Conservation (phyloP, 148 eudicot species). For the Amaranthus cruentus region DNA sequence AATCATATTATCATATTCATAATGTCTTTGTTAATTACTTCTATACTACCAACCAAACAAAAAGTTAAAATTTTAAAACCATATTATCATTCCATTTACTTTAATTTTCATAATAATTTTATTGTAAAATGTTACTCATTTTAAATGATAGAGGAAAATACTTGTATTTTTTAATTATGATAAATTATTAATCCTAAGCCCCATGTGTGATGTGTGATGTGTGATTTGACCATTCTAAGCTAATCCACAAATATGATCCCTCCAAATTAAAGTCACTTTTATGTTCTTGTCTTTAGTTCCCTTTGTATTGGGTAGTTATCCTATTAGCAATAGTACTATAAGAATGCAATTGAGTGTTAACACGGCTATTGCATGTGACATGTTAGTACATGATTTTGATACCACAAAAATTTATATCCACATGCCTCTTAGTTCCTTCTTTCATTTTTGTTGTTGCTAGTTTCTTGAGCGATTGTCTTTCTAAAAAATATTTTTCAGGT, state of each 20-base stretch:
- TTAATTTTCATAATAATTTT: too few relatives aligned
- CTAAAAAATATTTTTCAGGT: too few relatives aligned
- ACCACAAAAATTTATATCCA: neutral
- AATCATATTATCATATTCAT: too few relatives aligned
- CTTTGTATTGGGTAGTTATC: neutral
- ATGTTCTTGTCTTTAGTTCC: neutral
- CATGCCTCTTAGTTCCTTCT: neutral
- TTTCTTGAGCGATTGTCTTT: too few relatives aligned
- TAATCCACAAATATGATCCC: neutral
- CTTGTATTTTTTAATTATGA: neutral
- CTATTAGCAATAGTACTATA: neutral
- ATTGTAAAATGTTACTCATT: too few relatives aligned
- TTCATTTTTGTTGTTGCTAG: too few relatives aligned
- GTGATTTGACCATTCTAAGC: neutral
- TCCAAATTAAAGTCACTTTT: neutral
- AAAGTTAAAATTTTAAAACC: too few relatives aligned
- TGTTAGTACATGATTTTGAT: neutral
- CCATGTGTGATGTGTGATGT: constrained; percentile 15
- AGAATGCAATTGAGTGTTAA: neutral
- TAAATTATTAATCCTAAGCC: neutral
- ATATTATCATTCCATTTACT: too few relatives aligned
- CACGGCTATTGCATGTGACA: neutral
- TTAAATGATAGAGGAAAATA: too few relatives aligned
- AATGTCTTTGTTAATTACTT: neutral
- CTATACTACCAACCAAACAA: too few relatives aligned